Percentiles rank a stretch among this genome's conserved stretches.
Conservation (phyloP, 2,329 filamentous ascomycete genomes). For the Drechslerella dactyloides region DNA sequence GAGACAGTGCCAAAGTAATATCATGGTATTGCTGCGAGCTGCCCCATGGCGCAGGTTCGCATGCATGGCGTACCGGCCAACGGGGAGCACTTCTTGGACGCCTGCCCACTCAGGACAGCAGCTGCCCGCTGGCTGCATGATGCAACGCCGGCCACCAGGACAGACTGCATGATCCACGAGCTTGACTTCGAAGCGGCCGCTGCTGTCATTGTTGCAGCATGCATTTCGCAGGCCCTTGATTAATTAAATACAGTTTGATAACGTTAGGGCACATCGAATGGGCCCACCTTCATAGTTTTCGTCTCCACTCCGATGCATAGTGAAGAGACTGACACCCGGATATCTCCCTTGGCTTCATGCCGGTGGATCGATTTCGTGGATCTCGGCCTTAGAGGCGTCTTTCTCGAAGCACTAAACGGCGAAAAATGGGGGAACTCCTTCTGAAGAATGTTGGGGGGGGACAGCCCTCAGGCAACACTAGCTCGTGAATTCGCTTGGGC, state of each 20-base stretch:
- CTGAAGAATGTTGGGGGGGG: conserved; percentile 17
- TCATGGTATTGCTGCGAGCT: not conserved
- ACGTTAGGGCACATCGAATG: not conserved
- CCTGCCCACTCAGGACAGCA: not conserved
- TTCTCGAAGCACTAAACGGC: conserved; percentile 4
- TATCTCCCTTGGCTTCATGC: not conserved
- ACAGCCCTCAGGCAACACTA: not conserved
- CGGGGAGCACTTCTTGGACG: not conserved
- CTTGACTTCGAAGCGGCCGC: not conserved
- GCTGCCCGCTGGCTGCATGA: not conserved
- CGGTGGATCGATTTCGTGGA: not conserved
- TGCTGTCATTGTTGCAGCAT: not conserved
- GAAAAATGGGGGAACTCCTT: conserved; percentile 30
- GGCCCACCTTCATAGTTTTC: not conserved
- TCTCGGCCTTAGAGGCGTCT: not conserved
- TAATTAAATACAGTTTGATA: too few species aligned
- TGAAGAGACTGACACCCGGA: not conserved
- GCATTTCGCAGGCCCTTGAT: too few species aligned
- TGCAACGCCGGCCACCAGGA: not conserved
- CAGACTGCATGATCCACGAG: not conserved
- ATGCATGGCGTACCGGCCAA: not conserved
- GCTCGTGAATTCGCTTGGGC: conserved; percentile 12
- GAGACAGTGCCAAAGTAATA: not conserved
- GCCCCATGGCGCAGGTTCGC: not conserved
- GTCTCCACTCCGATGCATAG: not conserved